A percentile compares a stretch with the other conserved stretches of the same genome.
Evolutionary conservation across 169 alveolate genomes (phyloP).

Genomic region (Fabrea salina): DNA sequence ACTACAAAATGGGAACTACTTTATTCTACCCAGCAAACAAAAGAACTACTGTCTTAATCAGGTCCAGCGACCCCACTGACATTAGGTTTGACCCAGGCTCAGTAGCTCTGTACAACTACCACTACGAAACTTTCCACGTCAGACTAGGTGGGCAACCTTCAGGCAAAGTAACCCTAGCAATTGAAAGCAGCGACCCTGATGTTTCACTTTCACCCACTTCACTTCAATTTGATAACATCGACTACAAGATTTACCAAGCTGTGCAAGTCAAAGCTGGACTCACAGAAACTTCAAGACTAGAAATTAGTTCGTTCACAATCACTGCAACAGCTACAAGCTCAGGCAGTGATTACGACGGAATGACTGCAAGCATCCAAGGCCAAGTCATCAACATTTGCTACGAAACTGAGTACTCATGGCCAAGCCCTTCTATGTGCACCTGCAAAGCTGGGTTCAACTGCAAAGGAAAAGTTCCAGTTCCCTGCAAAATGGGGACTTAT

Average conservation of each 20-base stretch:
- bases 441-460: slow-evolving; percentile 31
- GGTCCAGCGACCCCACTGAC: background rate
- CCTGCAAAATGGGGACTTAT: slow-evolving; percentile 17
- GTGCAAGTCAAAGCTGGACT: background rate
- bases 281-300: background rate
- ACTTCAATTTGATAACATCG: background rate
- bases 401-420: background rate
- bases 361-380: background rate
- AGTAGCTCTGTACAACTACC: background rate
- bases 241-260: background rate
- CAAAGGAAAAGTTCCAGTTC: background rate
- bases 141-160: background rate
- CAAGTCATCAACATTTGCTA: background rate
- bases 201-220: background rate
- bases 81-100: background rate
- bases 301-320: background rate
- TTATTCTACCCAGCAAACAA: background rate
- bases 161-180: background rate
- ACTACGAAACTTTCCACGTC: background rate
- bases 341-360: background rate
- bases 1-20: background rate
- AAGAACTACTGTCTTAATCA: background rate
- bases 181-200: background rate
- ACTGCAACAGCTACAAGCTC: background rate
- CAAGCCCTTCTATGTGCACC: background rate